A percentile compares a stretch with the other conserved stretches of the same genome.
Conservation (phyloP, 1,139 yeast genomes). For the Candida sp. region DNA sequence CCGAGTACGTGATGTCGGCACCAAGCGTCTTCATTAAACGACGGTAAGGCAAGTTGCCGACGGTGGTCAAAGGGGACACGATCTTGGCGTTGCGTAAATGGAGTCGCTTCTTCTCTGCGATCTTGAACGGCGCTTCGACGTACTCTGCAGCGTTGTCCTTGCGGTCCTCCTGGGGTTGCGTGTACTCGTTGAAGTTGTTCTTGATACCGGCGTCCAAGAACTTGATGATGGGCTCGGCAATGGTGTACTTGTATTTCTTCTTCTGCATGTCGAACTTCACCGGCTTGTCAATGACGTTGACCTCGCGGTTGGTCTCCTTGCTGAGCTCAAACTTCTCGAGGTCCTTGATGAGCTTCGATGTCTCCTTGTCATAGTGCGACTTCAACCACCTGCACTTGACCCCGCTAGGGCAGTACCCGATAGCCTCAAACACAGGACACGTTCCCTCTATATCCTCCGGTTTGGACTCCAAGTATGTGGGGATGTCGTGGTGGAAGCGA, state of each 20-base stretch:
- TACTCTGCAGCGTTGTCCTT: slow-evolving; percentile 47
- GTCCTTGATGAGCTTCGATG: slow-evolving; percentile 49
- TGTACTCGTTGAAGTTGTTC: slow-evolving; percentile 39
- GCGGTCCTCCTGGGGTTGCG: slow-evolving; percentile 20
- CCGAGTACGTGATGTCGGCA: slow-evolving; percentile 93
- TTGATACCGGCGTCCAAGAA: slow-evolving; percentile 56
- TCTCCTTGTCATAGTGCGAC: slow-evolving; percentile 65
- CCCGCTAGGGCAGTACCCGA: slow-evolving; percentile 94
- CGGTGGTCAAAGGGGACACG: slow-evolving; percentile 95
- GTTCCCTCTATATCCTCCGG: slow-evolving; percentile 70
- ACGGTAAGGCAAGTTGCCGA: slow-evolving; percentile 95
- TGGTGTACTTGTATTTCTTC: slow-evolving; percentile 60
- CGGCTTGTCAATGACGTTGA: slow-evolving; percentile 63
- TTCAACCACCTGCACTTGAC: slow-evolving; percentile 90
- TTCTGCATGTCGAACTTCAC: slow-evolving; percentile 63
- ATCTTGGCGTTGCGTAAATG: slow-evolving; percentile 78
- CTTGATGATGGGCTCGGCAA: slow-evolving; percentile 57
- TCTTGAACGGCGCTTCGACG: slow-evolving; percentile 76
- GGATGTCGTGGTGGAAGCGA: slow-evolving; percentile 76
- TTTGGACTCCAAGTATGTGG: slow-evolving; percentile 64
- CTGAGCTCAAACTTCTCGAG: slow-evolving; percentile 39
- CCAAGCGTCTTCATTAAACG: slow-evolving; percentile 91
- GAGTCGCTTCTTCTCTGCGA: slow-evolving; percentile 80
- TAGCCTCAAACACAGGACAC: slow-evolving; percentile 84
- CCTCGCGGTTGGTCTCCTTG: slow-evolving; percentile 51